phyloP scores from a whole-genome alignment of 2,329 filamentous ascomycete genomes.

The Penicillium brasilianum region DNA sequence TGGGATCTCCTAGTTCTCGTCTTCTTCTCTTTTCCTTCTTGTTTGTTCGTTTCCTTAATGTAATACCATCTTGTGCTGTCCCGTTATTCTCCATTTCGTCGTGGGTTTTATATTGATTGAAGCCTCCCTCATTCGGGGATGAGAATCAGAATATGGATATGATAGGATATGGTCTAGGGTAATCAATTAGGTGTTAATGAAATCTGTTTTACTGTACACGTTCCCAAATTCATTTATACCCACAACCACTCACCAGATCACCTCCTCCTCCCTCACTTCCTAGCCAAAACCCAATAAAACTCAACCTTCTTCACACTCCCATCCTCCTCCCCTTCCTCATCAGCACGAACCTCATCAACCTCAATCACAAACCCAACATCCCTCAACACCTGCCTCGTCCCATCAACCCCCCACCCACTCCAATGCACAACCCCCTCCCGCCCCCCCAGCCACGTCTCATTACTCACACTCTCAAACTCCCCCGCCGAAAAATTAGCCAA shows the following conservation, averaged over 20 bases:
- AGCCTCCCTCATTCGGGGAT: slow-evolving; percentile 3
- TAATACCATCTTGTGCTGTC: slow-evolving; percentile 34
- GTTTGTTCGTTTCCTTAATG: slow-evolving; percentile 25
- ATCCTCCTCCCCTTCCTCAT: slow-evolving; percentile 25
- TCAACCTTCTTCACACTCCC: slow-evolving; percentile 18
- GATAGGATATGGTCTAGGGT: slow-evolving; percentile 14
- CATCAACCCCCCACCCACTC: slow-evolving; percentile 47
- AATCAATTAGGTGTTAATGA: slow-evolving; percentile 32
- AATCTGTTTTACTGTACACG: slow-evolving; percentile 10
- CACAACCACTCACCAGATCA: not conserved
- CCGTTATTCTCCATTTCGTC: slow-evolving; percentile 18
- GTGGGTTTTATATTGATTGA: slow-evolving; percentile 1
- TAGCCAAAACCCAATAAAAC: slow-evolving; percentile 30
- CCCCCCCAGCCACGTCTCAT: slow-evolving; percentile 41
- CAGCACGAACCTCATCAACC: slow-evolving; percentile 31
- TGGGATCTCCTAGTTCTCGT: not conserved
- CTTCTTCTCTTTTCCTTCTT: slow-evolving; percentile 3
- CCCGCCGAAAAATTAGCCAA: slow-evolving; percentile 54
- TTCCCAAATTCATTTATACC: too few relatives aligned
- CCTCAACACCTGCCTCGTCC: slow-evolving; percentile 35
- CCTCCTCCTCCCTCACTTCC: not conserved
- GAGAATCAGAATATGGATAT: slow-evolving; percentile 9
- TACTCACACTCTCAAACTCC: slow-evolving; percentile 22
- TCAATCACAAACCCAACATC: slow-evolving; percentile 29
- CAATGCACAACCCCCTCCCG: slow-evolving; percentile 45